Evolutionary conservation across 495 filamentous ascomycete genomes (phyloP), one percentile per base, ranked within the genome.

Genomic region (Aspergillus carlsbadensis): DNA sequence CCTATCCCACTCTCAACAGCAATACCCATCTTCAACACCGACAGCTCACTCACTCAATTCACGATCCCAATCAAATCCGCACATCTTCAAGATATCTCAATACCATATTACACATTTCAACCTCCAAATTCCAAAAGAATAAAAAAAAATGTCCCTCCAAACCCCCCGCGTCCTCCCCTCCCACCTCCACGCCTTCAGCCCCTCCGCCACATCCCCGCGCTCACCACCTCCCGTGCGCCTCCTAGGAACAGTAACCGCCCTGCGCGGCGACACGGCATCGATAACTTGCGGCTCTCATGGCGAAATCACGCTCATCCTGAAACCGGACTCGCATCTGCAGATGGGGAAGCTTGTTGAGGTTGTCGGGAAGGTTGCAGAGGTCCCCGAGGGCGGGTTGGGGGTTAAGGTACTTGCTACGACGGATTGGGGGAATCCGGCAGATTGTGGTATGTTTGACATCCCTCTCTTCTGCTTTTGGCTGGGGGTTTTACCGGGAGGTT

Each of bases 291-390:
- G 84, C 5, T 65, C 53, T 17, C 66, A 82, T 26, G 93, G 92
- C 7, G 81, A 81, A 46, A 79, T 96, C 45, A 87, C 83, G 18
- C 74, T 87, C 15, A 76, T 87, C 51, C 67, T 96, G 69, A 92
- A 89, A 66, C 78, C 87, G 80, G 92, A 96, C 58, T 81, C 83
- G 31, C 90, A 96, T 68, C 74, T 98, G 36, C 78, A 83, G 47
- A 78, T 89, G 67, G 87, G 89, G 48, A 90, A 90, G 69, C 82
- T 88, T 41, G 86, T 88, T 15, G 95, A 98, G 73, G 74, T 98
- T 56, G 87, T 98, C 39, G 95, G 92, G 50, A 97, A 94, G 72
- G 92, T 98, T 52, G 86, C 91, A 55, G 70, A 77, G 62, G 51
- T 77, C 8, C 26, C 26, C 24, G 73, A 76, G 31, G 67, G 63